Evolutionary conservation across 768 basidiomycete genomes (phyloP).

Genomic region (Fistulinella prunicolor): DNA sequence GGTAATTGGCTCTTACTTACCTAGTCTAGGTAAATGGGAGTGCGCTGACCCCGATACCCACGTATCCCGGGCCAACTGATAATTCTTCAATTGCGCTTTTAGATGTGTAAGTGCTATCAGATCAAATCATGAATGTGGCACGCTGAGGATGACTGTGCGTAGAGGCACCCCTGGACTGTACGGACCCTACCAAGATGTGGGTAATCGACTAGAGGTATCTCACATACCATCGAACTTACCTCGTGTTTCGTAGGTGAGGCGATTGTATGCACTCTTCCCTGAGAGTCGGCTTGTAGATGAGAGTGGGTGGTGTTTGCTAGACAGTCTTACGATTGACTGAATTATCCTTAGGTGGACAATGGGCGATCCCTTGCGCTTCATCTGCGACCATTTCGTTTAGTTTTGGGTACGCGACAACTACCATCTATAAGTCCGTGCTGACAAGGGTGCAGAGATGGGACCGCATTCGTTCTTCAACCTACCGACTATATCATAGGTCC

Average conservation of each 20-base stretch:
- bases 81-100: conserved; percentile 65
- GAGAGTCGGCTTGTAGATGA: conserved; percentile 66
- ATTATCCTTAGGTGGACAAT: conserved; percentile 51
- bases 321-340: background rate
- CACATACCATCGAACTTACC: background rate
- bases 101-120: conserved; percentile 56
- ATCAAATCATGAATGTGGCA: background rate
- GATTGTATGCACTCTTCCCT: conserved; percentile 56
- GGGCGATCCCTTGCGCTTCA: conserved; percentile 73
- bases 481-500: conserved; percentile 79
- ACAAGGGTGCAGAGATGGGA: conserved; percentile 21
- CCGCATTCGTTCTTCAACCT: conserved; percentile 60
- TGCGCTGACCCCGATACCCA: conserved; percentile 51
- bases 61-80: conserved; percentile 55
- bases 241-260: conserved; percentile 52
- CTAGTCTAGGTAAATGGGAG: conserved; percentile 53
- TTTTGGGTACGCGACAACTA: conserved; percentile 54
- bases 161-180: conserved; percentile 72
- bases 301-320: conserved; percentile 33
- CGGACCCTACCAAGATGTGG: conserved; percentile 75
- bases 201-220: conserved; percentile 15
- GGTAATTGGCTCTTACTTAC: conserved; percentile 2
- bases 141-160: conserved; percentile 4
- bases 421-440: background rate
- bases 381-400: conserved; percentile 57